phyloP scores from a whole-genome alignment of 805 yeast species.

The Candida pseudofarinosa region DNA sequence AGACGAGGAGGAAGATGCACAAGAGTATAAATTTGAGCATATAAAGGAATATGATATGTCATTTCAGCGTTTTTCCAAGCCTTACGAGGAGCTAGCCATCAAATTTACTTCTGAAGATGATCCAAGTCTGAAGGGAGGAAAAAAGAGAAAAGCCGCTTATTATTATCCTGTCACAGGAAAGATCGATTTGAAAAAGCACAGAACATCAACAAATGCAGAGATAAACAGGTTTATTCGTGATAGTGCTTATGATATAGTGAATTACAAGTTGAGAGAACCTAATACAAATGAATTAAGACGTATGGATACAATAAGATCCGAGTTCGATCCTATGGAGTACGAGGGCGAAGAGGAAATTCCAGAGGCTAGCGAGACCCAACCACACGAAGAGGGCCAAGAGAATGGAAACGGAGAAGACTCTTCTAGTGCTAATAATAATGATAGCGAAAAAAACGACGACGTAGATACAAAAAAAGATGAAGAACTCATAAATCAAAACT shows the following conservation, averaged over 20 bases:
- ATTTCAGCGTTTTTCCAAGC: slow-evolving; percentile 40
- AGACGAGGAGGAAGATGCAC: slow-evolving; percentile 42
- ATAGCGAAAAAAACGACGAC: not conserved
- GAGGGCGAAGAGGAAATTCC: slow-evolving; percentile 57
- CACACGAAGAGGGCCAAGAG: not conserved
- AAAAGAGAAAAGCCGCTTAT: slow-evolving; percentile 53
- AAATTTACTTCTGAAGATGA: slow-evolving; percentile 39
- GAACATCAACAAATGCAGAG: slow-evolving; percentile 58
- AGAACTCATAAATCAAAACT: not conserved
- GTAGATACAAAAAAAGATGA: not conserved
- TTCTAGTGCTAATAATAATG: not conserved
- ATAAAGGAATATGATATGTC: slow-evolving; percentile 79
- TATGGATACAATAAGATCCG: slow-evolving; percentile 66
- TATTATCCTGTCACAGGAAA: slow-evolving; percentile 78
- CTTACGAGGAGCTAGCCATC: slow-evolving; percentile 64
- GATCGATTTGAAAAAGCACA: slow-evolving; percentile 78
- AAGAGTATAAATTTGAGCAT: slow-evolving; percentile 55
- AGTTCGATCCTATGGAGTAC: slow-evolving; percentile 76
- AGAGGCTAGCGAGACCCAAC: slow-evolving; percentile 14
- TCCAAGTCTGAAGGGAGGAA: slow-evolving; percentile 29
- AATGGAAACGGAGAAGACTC: not conserved
- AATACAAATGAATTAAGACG: slow-evolving; percentile 62
- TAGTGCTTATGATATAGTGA: slow-evolving; percentile 57
- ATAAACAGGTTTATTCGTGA: slow-evolving; percentile 53
- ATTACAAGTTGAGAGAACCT: slow-evolving; percentile 65